A percentile compares a stretch with the other conserved stretches of the same genome.
Evolutionary conservation across 2,329 filamentous ascomycete species (phyloP).

Genomic region (Thermothelomyces thermophilus): DNA sequence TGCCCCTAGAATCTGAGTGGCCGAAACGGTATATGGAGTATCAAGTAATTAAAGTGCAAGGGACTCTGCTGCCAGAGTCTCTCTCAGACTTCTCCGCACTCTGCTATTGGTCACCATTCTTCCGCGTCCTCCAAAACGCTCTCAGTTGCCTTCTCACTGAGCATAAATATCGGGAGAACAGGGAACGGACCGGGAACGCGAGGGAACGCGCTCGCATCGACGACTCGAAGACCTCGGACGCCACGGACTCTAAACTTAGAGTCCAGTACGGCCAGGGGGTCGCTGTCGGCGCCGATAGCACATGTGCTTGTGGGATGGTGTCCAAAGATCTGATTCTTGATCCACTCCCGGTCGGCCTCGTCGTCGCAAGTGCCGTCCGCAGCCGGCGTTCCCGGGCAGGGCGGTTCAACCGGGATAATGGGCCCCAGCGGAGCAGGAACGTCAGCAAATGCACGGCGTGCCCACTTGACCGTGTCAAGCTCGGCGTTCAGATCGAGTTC

Average conservation of each 20-base stretch:
- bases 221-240: constrained; percentile 49
- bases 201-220: constrained; percentile 54
- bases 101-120: neutral
- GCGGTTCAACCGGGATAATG: constrained; percentile 22
- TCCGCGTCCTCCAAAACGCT: neutral
- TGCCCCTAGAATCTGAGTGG: no score
- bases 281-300: constrained; percentile 48
- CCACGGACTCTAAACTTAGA: constrained; percentile 51
- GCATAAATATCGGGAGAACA: constrained; percentile 46
- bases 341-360: constrained; percentile 36
- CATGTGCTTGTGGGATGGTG: constrained; percentile 53
- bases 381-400: constrained; percentile 12
- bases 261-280: constrained; percentile 52
- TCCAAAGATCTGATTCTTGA: constrained; percentile 42
- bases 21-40: no score
- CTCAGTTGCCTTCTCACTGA: constrained; percentile 46
- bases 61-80: no score
- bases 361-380: constrained; percentile 21
- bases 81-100: no score
- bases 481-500: constrained; percentile 19
- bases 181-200: constrained; percentile 40
- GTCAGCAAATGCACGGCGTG: constrained; percentile 16
- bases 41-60: no score
- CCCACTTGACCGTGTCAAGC: constrained; percentile 19
- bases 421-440: constrained; percentile 20